Evolutionary conservation across 2,329 filamentous ascomycete genomes (phyloP).

Genomic region (Aspergillus candidus): DNA sequence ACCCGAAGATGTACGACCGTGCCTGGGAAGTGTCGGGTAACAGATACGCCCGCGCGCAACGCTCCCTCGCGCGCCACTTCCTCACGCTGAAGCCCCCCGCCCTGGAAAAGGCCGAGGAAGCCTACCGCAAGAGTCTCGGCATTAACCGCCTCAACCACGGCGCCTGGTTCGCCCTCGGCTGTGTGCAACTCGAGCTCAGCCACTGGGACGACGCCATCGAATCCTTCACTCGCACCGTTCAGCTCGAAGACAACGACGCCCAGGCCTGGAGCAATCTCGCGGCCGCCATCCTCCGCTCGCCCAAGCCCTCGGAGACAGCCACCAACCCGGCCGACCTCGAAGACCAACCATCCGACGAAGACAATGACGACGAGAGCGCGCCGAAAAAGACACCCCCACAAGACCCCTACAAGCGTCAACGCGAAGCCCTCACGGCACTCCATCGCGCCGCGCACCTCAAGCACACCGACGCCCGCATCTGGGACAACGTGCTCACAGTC

Average conservation of each 20-base stretch:
- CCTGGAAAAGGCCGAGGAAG: conserved; percentile 63
- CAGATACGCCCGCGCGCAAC: conserved; percentile 80
- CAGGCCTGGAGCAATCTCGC: conserved; percentile 94
- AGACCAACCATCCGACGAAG: conserved; percentile 20
- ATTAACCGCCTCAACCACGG: conserved; percentile 76
- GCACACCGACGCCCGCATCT: conserved; percentile 83
- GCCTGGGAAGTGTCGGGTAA: conserved; percentile 81
- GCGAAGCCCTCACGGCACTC: conserved; percentile 75
- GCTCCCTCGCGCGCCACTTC: conserved; percentile 75
- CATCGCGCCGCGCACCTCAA: conserved; percentile 81
- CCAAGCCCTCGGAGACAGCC: conserved; percentile 27
- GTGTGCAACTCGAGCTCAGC: conserved; percentile 72
- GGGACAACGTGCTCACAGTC: conserved; percentile 92
- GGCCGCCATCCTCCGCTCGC: conserved; percentile 62
- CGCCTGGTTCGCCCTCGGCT: conserved; percentile 86
- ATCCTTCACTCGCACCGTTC: conserved; percentile 76
- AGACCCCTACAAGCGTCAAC: conserved; percentile 58
- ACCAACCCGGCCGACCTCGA: conserved; percentile 24
- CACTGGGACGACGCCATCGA: conserved; percentile 74
- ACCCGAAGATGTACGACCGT: conserved; percentile 68
- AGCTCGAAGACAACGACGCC: conserved; percentile 80
- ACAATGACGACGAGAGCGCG: conserved; percentile 24
- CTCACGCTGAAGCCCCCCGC: conserved; percentile 56
- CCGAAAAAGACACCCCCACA: conserved; percentile 14
- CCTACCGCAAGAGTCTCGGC: conserved; percentile 69